These are phyloP conservation scores for Podila verticillata DNA, from an alignment of 192 early-diverging fungal species.

Conservation along the genomic window DNA sequence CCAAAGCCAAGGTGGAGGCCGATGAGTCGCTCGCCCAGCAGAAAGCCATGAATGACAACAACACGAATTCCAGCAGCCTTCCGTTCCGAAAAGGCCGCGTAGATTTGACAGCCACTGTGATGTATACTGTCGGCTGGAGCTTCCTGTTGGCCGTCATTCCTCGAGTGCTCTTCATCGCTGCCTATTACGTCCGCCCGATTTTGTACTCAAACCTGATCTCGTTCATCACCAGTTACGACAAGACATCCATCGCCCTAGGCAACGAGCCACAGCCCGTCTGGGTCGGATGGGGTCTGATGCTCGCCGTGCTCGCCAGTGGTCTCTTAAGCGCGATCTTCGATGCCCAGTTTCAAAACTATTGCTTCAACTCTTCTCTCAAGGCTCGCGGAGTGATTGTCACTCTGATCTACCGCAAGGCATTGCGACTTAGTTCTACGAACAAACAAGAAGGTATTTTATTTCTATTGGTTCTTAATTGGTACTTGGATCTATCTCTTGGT, in stretches of 20 bases:
- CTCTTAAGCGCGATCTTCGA: constrained; percentile 30
- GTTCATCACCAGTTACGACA: constrained; percentile 23
- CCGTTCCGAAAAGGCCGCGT: neutral
- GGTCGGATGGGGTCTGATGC: constrained; percentile 31
- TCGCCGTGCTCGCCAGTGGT: constrained; percentile 20
- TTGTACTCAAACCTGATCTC: constrained; percentile 26
- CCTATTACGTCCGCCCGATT: constrained; percentile 21
- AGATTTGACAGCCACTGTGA: too few relatives aligned
- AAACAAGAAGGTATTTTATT: constrained; percentile 55
- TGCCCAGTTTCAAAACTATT: constrained; percentile 27
- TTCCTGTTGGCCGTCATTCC: constrained; percentile 28
- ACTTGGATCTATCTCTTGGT: too few relatives aligned
- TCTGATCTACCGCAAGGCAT: constrained; percentile 67
- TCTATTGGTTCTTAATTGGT: too few relatives aligned
- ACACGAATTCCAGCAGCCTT: constrained; percentile 4
- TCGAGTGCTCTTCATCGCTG: constrained; percentile 16
- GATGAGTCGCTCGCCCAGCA: constrained; percentile 30
- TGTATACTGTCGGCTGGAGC: constrained; percentile 23
- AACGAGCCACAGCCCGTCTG: constrained; percentile 1
- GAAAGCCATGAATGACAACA: constrained; percentile 11
- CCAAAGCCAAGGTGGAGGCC: constrained; percentile 39
- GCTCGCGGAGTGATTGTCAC: constrained; percentile 61
- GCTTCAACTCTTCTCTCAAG: constrained; percentile 48
- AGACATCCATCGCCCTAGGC: neutral
- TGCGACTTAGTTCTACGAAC: constrained; percentile 61